Percentiles rank a stretch among this genome's conserved stretches.
Evolutionary conservation across 129 eudicot genomes (phyloP).

Genomic region (Helianthus tuberosus): DNA sequence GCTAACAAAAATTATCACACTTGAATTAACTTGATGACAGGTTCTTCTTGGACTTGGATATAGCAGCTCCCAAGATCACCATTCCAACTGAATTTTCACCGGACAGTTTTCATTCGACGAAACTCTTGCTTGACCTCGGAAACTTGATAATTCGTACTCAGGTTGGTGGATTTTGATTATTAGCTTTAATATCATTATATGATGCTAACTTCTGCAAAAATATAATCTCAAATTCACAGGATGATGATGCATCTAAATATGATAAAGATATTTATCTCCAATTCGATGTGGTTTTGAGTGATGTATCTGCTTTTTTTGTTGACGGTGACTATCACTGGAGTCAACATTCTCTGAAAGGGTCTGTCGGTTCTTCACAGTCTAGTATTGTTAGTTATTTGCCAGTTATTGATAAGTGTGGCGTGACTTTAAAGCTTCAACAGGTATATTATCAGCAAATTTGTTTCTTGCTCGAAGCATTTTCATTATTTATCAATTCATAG

Average conservation of each 20-base stretch:
- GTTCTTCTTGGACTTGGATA: slow-evolving; percentile 92
- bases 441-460: slow-evolving; percentile 34
- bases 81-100: slow-evolving; percentile 92
- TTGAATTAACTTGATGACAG: slow-evolving; percentile 44
- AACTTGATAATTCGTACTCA: slow-evolving; percentile 81
- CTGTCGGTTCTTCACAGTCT: slow-evolving; percentile 39
- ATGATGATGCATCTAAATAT: slow-evolving; percentile 52
- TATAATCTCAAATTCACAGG: slow-evolving; percentile 45
- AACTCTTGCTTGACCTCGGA: slow-evolving; percentile 95
- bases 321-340: slow-evolving; percentile 94
- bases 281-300: slow-evolving; percentile 84
- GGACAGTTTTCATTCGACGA: slow-evolving; percentile 73
- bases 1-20: slow-evolving; percentile 6
- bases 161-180: slow-evolving; percentile 44
- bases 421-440: slow-evolving; percentile 88
- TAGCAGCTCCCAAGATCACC: slow-evolving; percentile 96
- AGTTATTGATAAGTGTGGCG: slow-evolving; percentile 86
- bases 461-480: slow-evolving; percentile 4
- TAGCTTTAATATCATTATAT: not conserved
- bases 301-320: slow-evolving; percentile 89
- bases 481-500: slow-evolving; percentile 8
- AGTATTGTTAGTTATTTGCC: slow-evolving; percentile 66
- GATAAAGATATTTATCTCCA: slow-evolving; percentile 67
- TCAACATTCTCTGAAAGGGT: slow-evolving; percentile 39
- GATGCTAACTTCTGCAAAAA: slow-evolving; percentile 11